Evolutionary conservation across 2,329 filamentous ascomycete genomes (phyloP), one percentile per base, ranked within the genome.

Genomic region (Penicillium sp.): DNA sequence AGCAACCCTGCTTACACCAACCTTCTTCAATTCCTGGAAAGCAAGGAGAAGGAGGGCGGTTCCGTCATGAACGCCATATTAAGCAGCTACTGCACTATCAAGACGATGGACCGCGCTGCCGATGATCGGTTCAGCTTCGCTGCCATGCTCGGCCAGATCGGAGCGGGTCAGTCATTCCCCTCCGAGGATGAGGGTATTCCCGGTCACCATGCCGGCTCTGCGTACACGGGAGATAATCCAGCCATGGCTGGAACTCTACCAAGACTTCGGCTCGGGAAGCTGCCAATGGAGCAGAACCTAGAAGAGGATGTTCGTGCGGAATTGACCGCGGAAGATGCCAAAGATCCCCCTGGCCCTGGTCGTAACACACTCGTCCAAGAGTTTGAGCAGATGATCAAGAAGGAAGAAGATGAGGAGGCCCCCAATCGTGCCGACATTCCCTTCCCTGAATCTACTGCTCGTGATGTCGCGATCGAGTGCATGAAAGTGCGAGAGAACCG

Each of bases 381-480:
- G 67, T 96, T 96, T 67, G 94, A 98, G 67, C 85, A 89, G 57
- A 91, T 90, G 73, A 89, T 89, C 64, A 99, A 99, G 80, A 87
- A 90, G 28, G 95, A 97, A 76, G 93, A 97, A 37, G 90, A 90
- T 55, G 89, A 89, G 28, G 95, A 98, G 72, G 91, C 84, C 0
- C 93, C 93, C 1, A 89, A 82, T 52, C 86, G 93, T 46, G 84
- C 89, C 16, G 89, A 93, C 26, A 85, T 98, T 25, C 94, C 95
- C 2, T 86, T 96, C 25, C 95, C 95, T 1, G 90, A 93, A 5
- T 96, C 94, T 0, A 86, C 93, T 19, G 92, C 93, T 3, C 86
- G 93, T 63, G 95, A 99, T 70, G 93, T 99, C 7, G 87, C 92
- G 30, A 91, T 97, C 80, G 95, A 98, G 76, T 93, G 98, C 70